Percentiles rank a stretch among this genome's conserved stretches.
Evolutionary conservation across 225 moss, liverwort and hornwort species (phyloP).

Genomic region (Polytrichum commune): DNA sequence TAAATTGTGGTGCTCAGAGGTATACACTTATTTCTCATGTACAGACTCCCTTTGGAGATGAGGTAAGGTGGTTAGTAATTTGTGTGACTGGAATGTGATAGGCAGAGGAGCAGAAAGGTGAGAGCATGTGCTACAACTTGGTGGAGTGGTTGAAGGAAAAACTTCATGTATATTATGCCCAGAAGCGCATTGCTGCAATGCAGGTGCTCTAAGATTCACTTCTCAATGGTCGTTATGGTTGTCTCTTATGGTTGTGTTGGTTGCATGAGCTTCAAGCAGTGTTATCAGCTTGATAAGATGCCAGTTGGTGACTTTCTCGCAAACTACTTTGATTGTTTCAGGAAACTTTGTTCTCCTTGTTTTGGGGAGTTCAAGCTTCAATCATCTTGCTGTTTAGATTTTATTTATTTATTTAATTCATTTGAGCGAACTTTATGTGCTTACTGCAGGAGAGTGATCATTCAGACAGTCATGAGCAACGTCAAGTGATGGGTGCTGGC

Average conservation of each 20-base stretch:
- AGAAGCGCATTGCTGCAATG: conserved; percentile 53
- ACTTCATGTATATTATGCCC: conserved; percentile 77
- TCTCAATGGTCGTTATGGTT: too few species aligned
- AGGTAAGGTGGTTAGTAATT: background rate
- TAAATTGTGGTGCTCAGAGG: background rate
- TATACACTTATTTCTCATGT: background rate
- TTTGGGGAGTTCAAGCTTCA: too few species aligned
- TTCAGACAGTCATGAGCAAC: conserved; percentile 51
- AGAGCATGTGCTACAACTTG: conserved; percentile 95
- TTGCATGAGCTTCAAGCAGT: too few species aligned
- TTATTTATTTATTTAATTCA: background rate
- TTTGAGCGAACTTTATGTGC: too few species aligned
- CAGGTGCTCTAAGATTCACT: conserved; percentile 13
- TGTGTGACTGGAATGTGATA: conserved; percentile 25
- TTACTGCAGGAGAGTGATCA: conserved; percentile 47
- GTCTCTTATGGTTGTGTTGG: too few species aligned
- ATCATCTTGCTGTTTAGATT: background rate
- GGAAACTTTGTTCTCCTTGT: too few species aligned
- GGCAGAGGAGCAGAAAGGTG: conserved; percentile 89
- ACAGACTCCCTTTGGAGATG: too few species aligned
- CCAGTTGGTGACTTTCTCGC: too few species aligned
- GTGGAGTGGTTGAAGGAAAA: conserved; percentile 99
- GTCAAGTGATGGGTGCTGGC: conserved; percentile 32
- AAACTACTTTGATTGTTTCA: too few species aligned
- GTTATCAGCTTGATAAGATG: too few species aligned